Percentiles rank a stretch among this genome's conserved stretches.
Evolutionary conservation across 2,329 filamentous ascomycete genomes (phyloP).

Genomic region (Botrytis cinerea): DNA sequence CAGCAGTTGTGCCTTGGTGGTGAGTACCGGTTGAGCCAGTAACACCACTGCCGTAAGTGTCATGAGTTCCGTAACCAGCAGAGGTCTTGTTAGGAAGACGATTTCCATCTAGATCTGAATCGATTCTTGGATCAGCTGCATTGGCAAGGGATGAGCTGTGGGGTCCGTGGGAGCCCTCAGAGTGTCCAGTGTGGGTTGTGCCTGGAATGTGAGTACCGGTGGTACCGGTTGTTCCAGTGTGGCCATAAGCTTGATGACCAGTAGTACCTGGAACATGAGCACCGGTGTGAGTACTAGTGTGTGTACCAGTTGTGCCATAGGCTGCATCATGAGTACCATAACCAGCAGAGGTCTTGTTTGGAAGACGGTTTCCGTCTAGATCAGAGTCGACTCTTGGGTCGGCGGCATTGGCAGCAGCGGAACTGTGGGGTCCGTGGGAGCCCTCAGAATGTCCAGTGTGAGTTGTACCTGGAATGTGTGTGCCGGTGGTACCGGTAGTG

Average conservation of each 20-base stretch:
- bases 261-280: not conserved
- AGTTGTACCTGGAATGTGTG: constrained; percentile 19
- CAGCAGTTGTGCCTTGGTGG: constrained; percentile 14
- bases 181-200: constrained; percentile 10
- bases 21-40: constrained; percentile 19
- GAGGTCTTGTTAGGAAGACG: constrained; percentile 19
- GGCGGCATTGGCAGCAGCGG: constrained; percentile 44
- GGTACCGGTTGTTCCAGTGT: constrained; percentile 16
- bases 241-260: not conserved
- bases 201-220: constrained; percentile 24
- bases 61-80: constrained; percentile 19
- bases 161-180: constrained; percentile 7
- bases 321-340: not conserved
- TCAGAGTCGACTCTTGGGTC: constrained; percentile 44
- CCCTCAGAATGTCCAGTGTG: constrained; percentile 30
- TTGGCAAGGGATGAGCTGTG: constrained; percentile 34
- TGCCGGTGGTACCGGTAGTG: not conserved
- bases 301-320: constrained; percentile 32
- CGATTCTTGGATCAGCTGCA: constrained; percentile 52
- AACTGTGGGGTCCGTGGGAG: constrained; percentile 36
- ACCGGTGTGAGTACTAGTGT: constrained; percentile 5
- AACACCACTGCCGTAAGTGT: constrained; percentile 20
- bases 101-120: constrained; percentile 48
- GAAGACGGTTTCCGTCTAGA: constrained; percentile 50
- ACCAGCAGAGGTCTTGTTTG: not conserved